phyloP scores from a whole-genome alignment of 1,284 basidiomycete species.

The Fomes fomentarius region DNA sequence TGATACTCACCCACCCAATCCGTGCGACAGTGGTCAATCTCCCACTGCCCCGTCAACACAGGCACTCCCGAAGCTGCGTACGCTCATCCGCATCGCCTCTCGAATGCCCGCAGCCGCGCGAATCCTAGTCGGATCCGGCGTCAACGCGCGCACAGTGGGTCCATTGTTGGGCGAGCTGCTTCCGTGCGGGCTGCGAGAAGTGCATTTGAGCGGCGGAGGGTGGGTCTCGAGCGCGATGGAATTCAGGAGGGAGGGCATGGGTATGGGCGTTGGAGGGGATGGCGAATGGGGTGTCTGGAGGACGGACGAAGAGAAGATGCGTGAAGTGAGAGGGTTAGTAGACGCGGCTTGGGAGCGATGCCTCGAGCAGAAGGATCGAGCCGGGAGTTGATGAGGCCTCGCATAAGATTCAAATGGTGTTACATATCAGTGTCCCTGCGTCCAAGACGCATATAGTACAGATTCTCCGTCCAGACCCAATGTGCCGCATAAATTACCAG shows the following conservation, averaged over 20 bases:
- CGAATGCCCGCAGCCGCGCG: conserved; percentile 27
- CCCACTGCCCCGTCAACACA: conserved; percentile 39
- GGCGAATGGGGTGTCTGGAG: conserved; percentile 71
- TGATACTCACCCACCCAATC: background rate
- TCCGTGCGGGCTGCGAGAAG: conserved; percentile 59
- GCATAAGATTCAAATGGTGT: background rate
- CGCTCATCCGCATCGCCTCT: conserved; percentile 37
- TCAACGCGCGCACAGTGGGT: conserved; percentile 57
- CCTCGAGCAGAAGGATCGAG: background rate
- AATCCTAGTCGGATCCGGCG: conserved; percentile 76
- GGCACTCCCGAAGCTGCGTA: conserved; percentile 48
- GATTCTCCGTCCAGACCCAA: no score
- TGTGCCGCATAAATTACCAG: background rate
- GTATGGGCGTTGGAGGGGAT: conserved; percentile 61
- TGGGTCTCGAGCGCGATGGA: conserved; percentile 59
- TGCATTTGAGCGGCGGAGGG: conserved; percentile 72
- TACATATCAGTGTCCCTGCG: background rate
- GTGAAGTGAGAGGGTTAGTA: conserved; percentile 51
- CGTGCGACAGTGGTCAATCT: conserved; percentile 56
- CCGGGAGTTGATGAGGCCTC: background rate
- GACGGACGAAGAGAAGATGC: conserved; percentile 55
- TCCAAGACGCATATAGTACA: background rate
- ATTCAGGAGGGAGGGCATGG: conserved; percentile 60
- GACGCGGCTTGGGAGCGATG: conserved; percentile 34
- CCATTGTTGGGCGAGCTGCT: conserved; percentile 51